Base-by-base conservation (phyloP, 2,329 filamentous ascomycete species). In the Epichloe baconii region DNA sequence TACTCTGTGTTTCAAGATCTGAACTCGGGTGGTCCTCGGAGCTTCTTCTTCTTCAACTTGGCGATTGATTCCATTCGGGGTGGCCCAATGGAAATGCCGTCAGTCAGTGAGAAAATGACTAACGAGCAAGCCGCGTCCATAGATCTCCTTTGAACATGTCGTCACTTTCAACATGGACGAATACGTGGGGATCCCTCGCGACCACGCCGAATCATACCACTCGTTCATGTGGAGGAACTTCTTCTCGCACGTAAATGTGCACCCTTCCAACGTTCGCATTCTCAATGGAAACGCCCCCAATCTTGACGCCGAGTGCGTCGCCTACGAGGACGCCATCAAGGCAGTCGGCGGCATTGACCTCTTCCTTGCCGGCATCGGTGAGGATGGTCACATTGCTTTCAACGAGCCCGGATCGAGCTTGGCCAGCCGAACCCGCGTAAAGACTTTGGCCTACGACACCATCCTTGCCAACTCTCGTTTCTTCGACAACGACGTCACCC, bases 131-230 rank as follows among this genome's bases (percentile, higher is more conserved):
- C 14, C 21, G 12, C 38, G 19, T 23, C 11, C 19, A 2, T 15
- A 87, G 63, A 82, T 94, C 61, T 91, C 87, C 1, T 94, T 94
- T 66, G 82, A 84, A 62, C 80, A 94, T 83, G 86, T 94, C 61
- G 79, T 93, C 63, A 94, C 88, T 26, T 94, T 94, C 75, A 93
- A 93, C 69, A 93, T 93, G 88, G 88, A 94, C 69, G 88, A 94
- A 70, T 94, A 94, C 62, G 86, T 93, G 57, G 86, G 85, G 52
- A 78, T 94, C 55, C 83, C 87, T 36, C 81, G 86, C 61, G 86
- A 90, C 60, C 86, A 94, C 65, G 82, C 86, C 12, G 83, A 93
- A 66, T 88, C 83, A 61, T 94, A 94, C 69, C 88, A 94, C 71
- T 86, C 83, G 57, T 94, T 93, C 73, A 93, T 94, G 88, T 94